phyloP scores from a whole-genome alignment of 1,284 basidiomycete genomes.

The Cryptococcus jaspeensis region DNA sequence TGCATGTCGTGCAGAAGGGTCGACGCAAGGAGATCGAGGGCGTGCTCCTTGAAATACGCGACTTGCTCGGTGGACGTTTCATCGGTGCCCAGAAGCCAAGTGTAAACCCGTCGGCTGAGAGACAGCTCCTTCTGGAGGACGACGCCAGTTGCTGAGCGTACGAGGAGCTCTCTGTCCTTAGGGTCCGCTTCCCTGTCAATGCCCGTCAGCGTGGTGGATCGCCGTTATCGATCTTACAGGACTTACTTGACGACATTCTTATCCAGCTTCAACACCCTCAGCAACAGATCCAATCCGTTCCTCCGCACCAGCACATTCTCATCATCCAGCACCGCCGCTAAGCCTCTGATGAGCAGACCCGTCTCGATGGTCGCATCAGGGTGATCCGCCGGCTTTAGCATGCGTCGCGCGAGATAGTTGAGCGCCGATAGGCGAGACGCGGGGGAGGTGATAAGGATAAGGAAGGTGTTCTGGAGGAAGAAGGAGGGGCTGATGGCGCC shows the following conservation, averaged over 20 bases:
- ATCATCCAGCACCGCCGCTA: slow-evolving; percentile 83
- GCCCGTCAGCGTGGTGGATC: neutral
- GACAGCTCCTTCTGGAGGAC: slow-evolving; percentile 90
- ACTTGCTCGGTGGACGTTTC: slow-evolving; percentile 73
- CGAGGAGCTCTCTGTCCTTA: slow-evolving; percentile 70
- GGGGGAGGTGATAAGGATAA: slow-evolving; percentile 87
- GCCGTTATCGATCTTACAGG: neutral
- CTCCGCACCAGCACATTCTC: slow-evolving; percentile 83
- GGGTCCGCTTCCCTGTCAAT: slow-evolving; percentile 50
- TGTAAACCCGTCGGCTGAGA: slow-evolving; percentile 86
- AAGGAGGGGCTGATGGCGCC: slow-evolving; percentile 78
- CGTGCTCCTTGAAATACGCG: slow-evolving; percentile 66
- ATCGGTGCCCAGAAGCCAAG: slow-evolving; percentile 83
- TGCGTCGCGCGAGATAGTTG: slow-evolving; percentile 76
- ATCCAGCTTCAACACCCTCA: slow-evolving; percentile 71
- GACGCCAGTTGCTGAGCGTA: slow-evolving; percentile 74
- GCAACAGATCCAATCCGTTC: slow-evolving; percentile 74
- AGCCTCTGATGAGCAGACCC: slow-evolving; percentile 88
- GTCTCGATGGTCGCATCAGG: slow-evolving; percentile 64
- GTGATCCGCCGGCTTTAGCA: slow-evolving; percentile 56
- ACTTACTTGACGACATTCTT: slow-evolving; percentile 63
- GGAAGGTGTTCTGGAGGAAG: slow-evolving; percentile 94
- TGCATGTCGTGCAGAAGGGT: slow-evolving; percentile 55
- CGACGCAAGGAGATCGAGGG: slow-evolving; percentile 64
- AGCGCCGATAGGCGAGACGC: slow-evolving; percentile 80